These are phyloP conservation scores for Argentina anserina DNA, from an alignment of 306 rosid genomes.

Conservation along the genomic window DNA sequence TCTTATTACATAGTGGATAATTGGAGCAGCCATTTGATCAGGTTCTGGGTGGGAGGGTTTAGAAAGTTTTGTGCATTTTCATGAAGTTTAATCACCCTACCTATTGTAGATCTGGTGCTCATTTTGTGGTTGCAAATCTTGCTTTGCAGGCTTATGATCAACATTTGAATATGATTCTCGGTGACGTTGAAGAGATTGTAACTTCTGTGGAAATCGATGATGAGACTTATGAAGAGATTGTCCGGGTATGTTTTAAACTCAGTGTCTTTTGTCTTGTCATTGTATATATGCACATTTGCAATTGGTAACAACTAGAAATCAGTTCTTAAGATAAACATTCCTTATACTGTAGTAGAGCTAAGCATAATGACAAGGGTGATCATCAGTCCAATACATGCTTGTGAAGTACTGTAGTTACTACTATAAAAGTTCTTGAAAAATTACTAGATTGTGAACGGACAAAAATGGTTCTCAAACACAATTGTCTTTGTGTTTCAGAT, in stretches of 20 bases:
- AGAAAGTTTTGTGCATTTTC: background rate
- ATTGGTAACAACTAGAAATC: background rate
- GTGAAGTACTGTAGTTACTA: background rate
- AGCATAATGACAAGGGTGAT: background rate
- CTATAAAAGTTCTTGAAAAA: background rate
- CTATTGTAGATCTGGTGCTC: background rate
- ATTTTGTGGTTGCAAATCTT: slow-evolving; percentile 22
- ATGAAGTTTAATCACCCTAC: background rate
- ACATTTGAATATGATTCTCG: slow-evolving; percentile 99
- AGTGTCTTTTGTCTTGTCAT: background rate
- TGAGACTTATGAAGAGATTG: slow-evolving; percentile 98
- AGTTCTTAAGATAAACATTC: background rate
- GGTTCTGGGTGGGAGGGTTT: background rate
- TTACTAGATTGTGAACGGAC: too few species aligned
- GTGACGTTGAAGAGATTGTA: slow-evolving; percentile 94
- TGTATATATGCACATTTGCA: background rate
- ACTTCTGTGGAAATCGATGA: slow-evolving; percentile 95
- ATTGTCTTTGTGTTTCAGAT: background rate
- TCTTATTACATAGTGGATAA: background rate
- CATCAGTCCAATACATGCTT: background rate
- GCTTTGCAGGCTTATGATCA: slow-evolving; percentile 95
- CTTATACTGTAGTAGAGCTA: background rate
- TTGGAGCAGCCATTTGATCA: background rate
- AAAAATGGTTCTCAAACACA: too few species aligned
- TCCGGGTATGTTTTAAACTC: slow-evolving; percentile 63